Conservation (phyloP, 352 stramenopile genomes). For the Globisporangium orthogonon region DNA sequence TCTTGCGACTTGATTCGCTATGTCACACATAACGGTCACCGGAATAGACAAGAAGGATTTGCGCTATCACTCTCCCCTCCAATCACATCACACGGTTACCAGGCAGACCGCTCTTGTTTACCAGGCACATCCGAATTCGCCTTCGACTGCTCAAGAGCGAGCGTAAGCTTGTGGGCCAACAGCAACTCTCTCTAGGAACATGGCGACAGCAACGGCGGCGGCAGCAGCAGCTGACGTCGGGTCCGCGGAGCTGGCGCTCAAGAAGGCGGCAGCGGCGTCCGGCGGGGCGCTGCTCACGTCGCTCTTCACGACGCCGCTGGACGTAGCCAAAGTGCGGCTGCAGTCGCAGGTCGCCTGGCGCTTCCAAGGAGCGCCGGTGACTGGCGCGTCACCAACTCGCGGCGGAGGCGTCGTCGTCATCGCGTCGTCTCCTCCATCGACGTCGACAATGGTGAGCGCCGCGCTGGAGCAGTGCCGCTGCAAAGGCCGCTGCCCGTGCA, state of each 20-base stretch:
- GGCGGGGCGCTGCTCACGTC: constrained; percentile 66
- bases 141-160: background rate
- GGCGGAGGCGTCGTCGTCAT: constrained; percentile 1
- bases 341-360: constrained; percentile 55
- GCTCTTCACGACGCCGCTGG: constrained; percentile 79
- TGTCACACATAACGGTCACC: too few relatives aligned
- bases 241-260: constrained; percentile 25
- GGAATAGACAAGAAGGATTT: too few relatives aligned
- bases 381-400: background rate
- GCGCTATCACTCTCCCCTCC: too few relatives aligned
- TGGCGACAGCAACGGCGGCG: background rate
- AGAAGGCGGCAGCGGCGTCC: constrained; percentile 69
- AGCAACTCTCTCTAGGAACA: background rate
- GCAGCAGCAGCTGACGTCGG: constrained; percentile 10
- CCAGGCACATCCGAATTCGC: background rate
- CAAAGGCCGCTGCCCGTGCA: constrained; percentile 42
- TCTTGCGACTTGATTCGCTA: too few relatives aligned
- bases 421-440: background rate
- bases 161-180: too few relatives aligned
- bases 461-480: constrained; percentile 39
- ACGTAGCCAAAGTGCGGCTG: constrained; percentile 79
- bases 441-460: constrained; percentile 10
- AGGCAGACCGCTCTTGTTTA: background rate
- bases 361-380: background rate
- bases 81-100: too few relatives aligned